Evolutionary conservation across 192 early-diverging fungal genomes (phyloP), one percentile per base, ranked within the genome.

Genomic region (Pilaira anomala): DNA sequence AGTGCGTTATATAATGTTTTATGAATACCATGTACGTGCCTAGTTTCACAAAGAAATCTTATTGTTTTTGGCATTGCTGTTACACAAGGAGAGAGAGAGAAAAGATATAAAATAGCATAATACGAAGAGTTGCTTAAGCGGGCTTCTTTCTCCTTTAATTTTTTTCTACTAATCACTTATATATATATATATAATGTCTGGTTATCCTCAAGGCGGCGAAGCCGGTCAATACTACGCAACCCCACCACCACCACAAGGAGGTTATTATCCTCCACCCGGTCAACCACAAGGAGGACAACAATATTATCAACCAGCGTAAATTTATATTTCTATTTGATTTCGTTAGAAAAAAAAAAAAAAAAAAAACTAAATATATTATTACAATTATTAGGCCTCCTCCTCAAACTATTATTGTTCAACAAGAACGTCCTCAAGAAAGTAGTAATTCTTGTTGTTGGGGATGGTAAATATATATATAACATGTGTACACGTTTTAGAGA

Each of bases 371-470:
- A 19, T 19, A 29, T 6, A 55, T 55, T 11, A 18, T 18, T 14
- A 55, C 2, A 36, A 1, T 28, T 45, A n/a, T 22, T 56, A 58
- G 55, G 25, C 65, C 65, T 25, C 59, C 59, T 28, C 66, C 66
- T 30, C 66, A 68, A 21, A 60, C 66, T 25, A 46, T 68, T 41
- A 52, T 61, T 33, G 41, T 62, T 29, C 66, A 60, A 24, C 39
- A 67, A 18, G 48, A 50, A 45, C 39, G 30, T 54, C 66, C 28
- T 19, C 40, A 54, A 44, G 14, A 40, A 22, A 36, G 61, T 42
- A 24, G 39, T 22, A 19, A 60, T 19, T 48, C 45, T 33, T 54
- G 60, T 19, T 68, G 66, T 22, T 61, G 48, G 57, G 66, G 66
- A 42, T 68, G 66, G 65, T 66, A 66, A 66, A n/a, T 28, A 40